A percentile compares a stretch with the other conserved stretches of the same genome.
Evolutionary conservation across 768 basidiomycete genomes (phyloP).

Genomic region (Tricholomella constricta): DNA sequence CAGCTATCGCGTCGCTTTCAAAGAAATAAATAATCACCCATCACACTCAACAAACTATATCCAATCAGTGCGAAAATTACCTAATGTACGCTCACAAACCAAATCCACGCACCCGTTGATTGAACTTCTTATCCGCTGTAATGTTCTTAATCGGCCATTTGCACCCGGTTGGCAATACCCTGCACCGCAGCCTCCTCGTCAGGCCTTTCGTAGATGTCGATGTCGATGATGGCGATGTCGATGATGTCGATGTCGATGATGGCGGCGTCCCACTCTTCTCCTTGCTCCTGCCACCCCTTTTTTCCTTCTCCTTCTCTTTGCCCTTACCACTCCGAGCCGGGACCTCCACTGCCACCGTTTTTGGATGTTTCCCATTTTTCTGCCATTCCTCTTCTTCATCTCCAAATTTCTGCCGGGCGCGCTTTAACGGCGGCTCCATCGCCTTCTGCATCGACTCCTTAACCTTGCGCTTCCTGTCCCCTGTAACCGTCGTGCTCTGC

Average conservation of each 20-base stretch:
- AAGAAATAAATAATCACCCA: background rate
- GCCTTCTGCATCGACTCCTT: constrained; percentile 3
- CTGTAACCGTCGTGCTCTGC: constrained; percentile 30
- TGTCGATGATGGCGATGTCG: no score
- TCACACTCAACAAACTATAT: constrained; percentile 31
- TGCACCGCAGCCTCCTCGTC: constrained; percentile 11
- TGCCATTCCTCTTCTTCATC: background rate
- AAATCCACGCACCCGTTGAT: constrained; percentile 28
- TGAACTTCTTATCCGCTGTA: constrained; percentile 27
- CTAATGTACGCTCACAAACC: background rate
- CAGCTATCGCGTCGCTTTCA: constrained; percentile 13
- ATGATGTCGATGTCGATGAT: background rate
- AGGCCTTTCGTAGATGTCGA: no score
- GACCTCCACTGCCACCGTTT: background rate
- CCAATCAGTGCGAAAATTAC: background rate
- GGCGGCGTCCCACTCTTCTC: constrained; percentile 7
- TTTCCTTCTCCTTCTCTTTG: constrained; percentile 11
- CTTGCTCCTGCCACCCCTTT: constrained; percentile 1
- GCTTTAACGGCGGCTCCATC: constrained; percentile 34
- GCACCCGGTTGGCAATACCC: background rate
- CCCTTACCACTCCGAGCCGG: constrained; percentile 14
- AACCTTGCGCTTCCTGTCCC: constrained; percentile 34
- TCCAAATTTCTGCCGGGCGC: constrained; percentile 20
- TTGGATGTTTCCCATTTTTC: background rate
- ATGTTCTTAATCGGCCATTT: constrained; percentile 29